phyloP scores from a whole-genome alignment of 2,329 filamentous ascomycete genomes.

The Calonectria pseudoturangicola region DNA sequence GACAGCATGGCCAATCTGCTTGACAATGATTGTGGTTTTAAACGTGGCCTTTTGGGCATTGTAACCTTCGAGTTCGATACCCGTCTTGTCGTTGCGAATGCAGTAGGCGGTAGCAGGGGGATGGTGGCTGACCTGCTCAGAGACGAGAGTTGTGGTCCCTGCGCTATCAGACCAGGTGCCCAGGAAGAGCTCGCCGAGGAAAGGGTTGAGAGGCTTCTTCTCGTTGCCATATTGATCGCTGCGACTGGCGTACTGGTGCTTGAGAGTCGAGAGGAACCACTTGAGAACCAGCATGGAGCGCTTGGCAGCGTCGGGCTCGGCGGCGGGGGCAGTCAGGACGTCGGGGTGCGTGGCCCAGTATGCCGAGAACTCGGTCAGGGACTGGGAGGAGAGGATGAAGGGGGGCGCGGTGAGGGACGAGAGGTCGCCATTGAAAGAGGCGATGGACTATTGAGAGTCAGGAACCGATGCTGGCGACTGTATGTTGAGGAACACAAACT shows the following conservation, averaged over 20 bases:
- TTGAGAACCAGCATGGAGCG: constrained; percentile 91
- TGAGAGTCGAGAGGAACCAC: constrained; percentile 96
- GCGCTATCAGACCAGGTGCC: constrained; percentile 90
- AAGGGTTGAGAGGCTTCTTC: constrained; percentile 98
- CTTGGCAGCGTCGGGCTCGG: constrained; percentile 86
- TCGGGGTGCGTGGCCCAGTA: constrained; percentile 89
- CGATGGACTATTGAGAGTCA: constrained; percentile 75
- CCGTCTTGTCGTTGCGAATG: constrained; percentile 90
- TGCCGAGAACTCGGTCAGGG: constrained; percentile 86
- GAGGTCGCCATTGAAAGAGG: constrained; percentile 88
- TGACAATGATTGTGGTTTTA: constrained; percentile 93
- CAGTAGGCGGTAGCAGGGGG: constrained; percentile 96
- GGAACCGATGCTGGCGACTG: constrained; percentile 9
- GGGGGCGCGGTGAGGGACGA: constrained; percentile 88
- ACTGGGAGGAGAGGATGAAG: constrained; percentile 87
- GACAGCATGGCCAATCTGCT: constrained; percentile 93
- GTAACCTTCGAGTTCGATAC: constrained; percentile 88
- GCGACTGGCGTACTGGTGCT: constrained; percentile 85
- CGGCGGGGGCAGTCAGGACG: constrained; percentile 87
- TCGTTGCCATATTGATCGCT: constrained; percentile 91
- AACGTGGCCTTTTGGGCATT: constrained; percentile 98
- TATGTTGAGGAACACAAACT: constrained; percentile 57
- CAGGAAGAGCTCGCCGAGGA: constrained; percentile 94
- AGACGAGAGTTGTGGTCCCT: constrained; percentile 89
- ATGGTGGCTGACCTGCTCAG: constrained; percentile 96